These are phyloP conservation scores for Flaveria sonorensis DNA, from an alignment of 129 eudicot species.

Conservation along the genomic window DNA sequence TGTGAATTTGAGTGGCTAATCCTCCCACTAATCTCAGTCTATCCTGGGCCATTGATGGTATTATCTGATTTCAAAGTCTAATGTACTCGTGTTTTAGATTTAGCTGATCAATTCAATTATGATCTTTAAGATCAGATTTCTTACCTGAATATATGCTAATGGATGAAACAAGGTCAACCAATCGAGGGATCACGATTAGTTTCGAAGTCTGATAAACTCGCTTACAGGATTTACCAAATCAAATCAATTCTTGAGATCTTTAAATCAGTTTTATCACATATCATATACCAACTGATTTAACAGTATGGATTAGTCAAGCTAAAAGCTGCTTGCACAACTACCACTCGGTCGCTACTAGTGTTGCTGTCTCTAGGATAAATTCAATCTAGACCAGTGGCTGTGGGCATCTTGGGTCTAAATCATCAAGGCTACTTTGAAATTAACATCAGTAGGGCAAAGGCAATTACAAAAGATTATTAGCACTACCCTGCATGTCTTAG, in stretches of 20 bases:
- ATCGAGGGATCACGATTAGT: neutral
- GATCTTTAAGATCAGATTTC: neutral
- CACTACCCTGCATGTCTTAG: slow-evolving; percentile 13
- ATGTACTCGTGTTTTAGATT: neutral
- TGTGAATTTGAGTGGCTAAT: slow-evolving; percentile 37
- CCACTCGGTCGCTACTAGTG: neutral
- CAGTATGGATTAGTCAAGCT: neutral
- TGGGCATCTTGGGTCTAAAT: slow-evolving; percentile 16
- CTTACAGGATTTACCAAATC: neutral
- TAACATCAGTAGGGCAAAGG: neutral
- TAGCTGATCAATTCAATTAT: neutral
- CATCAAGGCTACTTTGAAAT: slow-evolving; percentile 28
- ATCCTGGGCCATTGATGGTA: slow-evolving; percentile 11
- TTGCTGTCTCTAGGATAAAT: slow-evolving; percentile 5
- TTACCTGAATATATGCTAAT: neutral
- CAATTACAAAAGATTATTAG: neutral
- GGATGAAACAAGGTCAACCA: neutral
- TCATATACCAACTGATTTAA: neutral
- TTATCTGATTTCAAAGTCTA: neutral
- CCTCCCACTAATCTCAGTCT: slow-evolving; percentile 25
- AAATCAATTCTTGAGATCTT: neutral
- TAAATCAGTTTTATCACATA: neutral
- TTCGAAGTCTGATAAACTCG: neutral
- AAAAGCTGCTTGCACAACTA: neutral
- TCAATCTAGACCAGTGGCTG: slow-evolving; percentile 2